phyloP scores from a whole-genome alignment of 2,329 filamentous ascomycete species.

The Mycosphaerella arachidis region DNA sequence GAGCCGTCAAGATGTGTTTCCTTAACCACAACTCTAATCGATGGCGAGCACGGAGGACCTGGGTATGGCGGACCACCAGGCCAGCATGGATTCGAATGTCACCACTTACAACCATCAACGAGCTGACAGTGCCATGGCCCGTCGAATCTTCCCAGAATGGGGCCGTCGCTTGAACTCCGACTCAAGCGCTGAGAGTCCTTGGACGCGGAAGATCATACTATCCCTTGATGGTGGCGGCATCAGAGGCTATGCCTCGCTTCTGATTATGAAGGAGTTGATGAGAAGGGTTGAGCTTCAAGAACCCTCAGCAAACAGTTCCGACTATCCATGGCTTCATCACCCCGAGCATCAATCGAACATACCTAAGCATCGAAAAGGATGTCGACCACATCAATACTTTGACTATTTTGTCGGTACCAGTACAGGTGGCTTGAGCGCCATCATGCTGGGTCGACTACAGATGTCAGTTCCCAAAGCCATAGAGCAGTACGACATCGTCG shows the following conservation, averaged over 20 bases:
- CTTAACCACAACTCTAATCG: no score
- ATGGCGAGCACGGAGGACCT: no score
- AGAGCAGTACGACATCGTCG: slow-evolving; percentile 12
- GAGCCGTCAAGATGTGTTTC: no score
- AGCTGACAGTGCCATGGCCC: not conserved
- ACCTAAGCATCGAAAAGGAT: not conserved
- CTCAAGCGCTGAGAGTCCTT: not conserved
- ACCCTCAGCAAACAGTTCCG: not conserved
- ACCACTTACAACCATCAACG: not conserved
- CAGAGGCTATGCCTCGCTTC: slow-evolving; percentile 17
- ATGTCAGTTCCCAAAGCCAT: slow-evolving; percentile 17
- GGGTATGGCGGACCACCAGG: no score
- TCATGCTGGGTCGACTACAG: slow-evolving; percentile 22
- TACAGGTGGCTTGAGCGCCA: slow-evolving; percentile 21
- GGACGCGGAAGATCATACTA: not conserved
- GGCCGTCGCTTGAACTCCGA: not conserved
- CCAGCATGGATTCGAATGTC: not conserved
- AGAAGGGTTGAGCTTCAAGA: slow-evolving; percentile 11
- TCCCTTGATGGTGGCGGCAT: slow-evolving; percentile 19
- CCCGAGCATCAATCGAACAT: no score
- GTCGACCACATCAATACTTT: slow-evolving; percentile 23
- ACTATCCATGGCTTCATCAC: not conserved
- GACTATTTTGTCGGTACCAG: slow-evolving; percentile 23
- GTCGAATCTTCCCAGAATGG: not conserved
- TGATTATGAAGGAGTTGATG: slow-evolving; percentile 17